Percentiles rank a stretch among this genome's conserved stretches.
phyloP scores from a whole-genome alignment of 495 filamentous ascomycete species.

The Lophiotrema nucula region DNA sequence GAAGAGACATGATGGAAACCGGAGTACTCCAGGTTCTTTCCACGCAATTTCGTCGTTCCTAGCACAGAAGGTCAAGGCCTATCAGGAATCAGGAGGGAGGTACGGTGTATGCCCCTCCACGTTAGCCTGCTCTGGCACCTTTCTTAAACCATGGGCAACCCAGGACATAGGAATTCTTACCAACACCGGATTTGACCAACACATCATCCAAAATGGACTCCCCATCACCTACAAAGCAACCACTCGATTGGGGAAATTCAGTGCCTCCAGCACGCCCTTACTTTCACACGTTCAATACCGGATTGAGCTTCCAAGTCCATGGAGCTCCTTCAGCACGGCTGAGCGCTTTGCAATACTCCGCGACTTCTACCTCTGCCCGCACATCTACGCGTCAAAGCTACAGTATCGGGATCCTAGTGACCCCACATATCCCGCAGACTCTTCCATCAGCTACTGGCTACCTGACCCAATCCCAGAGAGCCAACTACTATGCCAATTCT shows the following conservation, averaged over 20 bases:
- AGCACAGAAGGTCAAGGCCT: not conserved
- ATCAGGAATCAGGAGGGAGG: not conserved
- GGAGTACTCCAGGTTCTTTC: not conserved
- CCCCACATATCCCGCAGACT: slow-evolving; percentile 6
- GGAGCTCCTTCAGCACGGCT: not conserved
- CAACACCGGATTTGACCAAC: not conserved
- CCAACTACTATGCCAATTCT: not conserved
- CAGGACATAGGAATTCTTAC: not conserved
- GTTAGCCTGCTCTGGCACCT: not conserved
- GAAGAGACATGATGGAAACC: not conserved
- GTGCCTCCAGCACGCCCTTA: not conserved
- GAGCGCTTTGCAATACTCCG: not conserved
- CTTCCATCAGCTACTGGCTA: slow-evolving; percentile 5
- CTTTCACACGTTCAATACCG: slow-evolving; percentile 4
- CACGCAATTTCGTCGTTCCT: not conserved
- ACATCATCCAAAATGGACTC: not conserved
- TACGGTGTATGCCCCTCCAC: slow-evolving; percentile 2
- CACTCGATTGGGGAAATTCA: not conserved
- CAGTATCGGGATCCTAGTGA: slow-evolving; percentile 1
- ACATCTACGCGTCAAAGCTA: slow-evolving; percentile 1
- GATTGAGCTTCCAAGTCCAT: not conserved
- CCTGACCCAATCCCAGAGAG: not conserved
- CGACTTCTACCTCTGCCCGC: slow-evolving; percentile 4
- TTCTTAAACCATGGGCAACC: not conserved
- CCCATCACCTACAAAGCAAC: not conserved